Percentiles rank a stretch among this genome's conserved stretches.
phyloP scores from a whole-genome alignment of 2,329 filamentous ascomycete species.

The Scedosporium boydii region DNA sequence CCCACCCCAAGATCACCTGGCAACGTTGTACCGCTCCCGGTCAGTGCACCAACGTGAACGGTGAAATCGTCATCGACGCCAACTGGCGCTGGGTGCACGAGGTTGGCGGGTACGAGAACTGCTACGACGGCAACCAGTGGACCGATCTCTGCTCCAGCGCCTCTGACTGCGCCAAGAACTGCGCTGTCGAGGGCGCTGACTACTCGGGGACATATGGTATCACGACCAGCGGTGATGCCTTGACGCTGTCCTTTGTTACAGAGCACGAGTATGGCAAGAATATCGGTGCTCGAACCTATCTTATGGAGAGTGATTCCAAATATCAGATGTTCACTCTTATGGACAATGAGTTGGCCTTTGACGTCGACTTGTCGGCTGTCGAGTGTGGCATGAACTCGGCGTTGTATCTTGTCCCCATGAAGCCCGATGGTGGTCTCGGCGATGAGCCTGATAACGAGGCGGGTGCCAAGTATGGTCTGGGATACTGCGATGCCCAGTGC shows the following conservation, averaged over 20 bases:
- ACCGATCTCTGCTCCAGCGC: constrained; percentile 26
- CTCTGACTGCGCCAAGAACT: constrained; percentile 31
- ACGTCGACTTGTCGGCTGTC: constrained; percentile 54
- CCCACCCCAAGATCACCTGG: constrained; percentile 31
- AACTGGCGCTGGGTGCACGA: constrained; percentile 47
- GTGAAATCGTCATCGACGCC: constrained; percentile 37
- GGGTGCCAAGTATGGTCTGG: constrained; percentile 45
- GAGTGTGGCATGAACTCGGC: constrained; percentile 58
- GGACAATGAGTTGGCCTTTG: constrained; percentile 56
- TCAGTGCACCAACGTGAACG: constrained; percentile 29
- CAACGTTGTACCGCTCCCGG: constrained; percentile 30
- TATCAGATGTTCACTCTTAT: constrained; percentile 53
- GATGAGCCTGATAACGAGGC: constrained; percentile 33
- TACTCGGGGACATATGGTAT: constrained; percentile 37
- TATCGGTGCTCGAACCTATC: constrained; percentile 42
- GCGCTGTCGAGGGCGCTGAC: constrained; percentile 35
- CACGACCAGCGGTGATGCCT: constrained; percentile 31
- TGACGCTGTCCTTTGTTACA: constrained; percentile 42
- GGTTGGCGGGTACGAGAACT: constrained; percentile 29
- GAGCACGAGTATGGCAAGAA: constrained; percentile 32
- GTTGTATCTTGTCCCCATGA: constrained; percentile 50
- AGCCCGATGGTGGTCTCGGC: constrained; percentile 38
- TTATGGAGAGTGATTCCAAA: constrained; percentile 42
- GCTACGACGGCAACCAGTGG: constrained; percentile 36
- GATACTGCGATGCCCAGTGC: constrained; percentile 41